A percentile compares a stretch with the other conserved stretches of the same genome.
Conservation (phyloP, 2,329 filamentous ascomycete genomes). For the Botryotinia globosa region DNA sequence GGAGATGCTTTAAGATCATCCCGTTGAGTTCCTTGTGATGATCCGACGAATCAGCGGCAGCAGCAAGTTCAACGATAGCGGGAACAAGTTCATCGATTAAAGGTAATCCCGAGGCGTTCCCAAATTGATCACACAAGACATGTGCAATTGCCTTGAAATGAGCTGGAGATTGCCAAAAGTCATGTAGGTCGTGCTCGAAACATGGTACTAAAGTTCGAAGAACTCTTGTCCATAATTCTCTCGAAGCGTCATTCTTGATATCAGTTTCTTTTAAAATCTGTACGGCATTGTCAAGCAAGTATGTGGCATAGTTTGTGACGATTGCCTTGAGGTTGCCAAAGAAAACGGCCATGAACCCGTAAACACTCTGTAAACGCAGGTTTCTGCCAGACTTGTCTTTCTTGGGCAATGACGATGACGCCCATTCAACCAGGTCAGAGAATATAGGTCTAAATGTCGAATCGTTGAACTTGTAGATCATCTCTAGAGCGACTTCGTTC, state of each 20-base stretch:
- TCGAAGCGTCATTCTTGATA: slow-evolving; percentile 47
- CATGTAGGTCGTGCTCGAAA: slow-evolving; percentile 88
- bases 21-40: slow-evolving; percentile 89
- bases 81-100: slow-evolving; percentile 60
- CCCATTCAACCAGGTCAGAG: slow-evolving; percentile 80
- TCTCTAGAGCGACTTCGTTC: slow-evolving; percentile 74
- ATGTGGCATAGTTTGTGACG: slow-evolving; percentile 86
- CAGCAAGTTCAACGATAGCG: slow-evolving; percentile 74
- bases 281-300: slow-evolving; percentile 73
- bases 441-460: slow-evolving; percentile 91
- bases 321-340: slow-evolving; percentile 89
- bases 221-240: slow-evolving; percentile 65
- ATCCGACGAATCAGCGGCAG: slow-evolving; percentile 77
- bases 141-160: slow-evolving; percentile 74
- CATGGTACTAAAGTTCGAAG: slow-evolving; percentile 69
- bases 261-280: slow-evolving; percentile 54
- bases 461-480: slow-evolving; percentile 97
- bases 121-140: slow-evolving; percentile 66
- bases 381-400: slow-evolving; percentile 57
- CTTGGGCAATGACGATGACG: slow-evolving; percentile 58
- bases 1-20: slow-evolving; percentile 72
- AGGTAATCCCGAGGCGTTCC: slow-evolving; percentile 46
- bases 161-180: slow-evolving; percentile 91
- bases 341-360: slow-evolving; percentile 75
- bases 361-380: slow-evolving; percentile 71